A percentile compares a stretch with the other conserved stretches of the same genome.
phyloP scores from a whole-genome alignment of 176 grass and related monocot species.

The Aegilops speltoides region DNA sequence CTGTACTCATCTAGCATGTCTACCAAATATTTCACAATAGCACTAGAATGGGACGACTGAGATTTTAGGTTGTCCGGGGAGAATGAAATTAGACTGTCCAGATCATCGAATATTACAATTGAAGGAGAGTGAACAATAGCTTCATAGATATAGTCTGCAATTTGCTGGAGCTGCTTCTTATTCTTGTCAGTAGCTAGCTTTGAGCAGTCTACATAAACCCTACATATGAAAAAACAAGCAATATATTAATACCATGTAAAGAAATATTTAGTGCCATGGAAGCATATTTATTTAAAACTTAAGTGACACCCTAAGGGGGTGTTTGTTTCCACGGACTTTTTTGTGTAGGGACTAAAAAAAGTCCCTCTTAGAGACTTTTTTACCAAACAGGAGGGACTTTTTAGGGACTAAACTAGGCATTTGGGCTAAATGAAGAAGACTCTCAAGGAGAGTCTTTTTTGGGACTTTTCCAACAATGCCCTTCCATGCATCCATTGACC shows the following conservation, averaged over 20 bases:
- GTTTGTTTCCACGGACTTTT: no score
- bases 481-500: no score
- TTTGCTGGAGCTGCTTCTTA: slow-evolving; percentile 52
- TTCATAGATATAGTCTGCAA: slow-evolving; percentile 68
- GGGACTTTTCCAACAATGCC: no score
- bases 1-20: slow-evolving; percentile 83
- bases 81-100: slow-evolving; percentile 65
- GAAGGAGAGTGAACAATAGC: slow-evolving; percentile 76
- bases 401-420: no score
- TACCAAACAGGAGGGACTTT: no score
- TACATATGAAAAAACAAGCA: slow-evolving; percentile 36
- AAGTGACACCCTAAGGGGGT: not conserved
- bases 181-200: slow-evolving; percentile 71
- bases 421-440: no score
- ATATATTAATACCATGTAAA: not conserved
- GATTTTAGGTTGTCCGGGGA: slow-evolving; percentile 63
- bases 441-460: no score
- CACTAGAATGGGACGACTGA: slow-evolving; percentile 58
- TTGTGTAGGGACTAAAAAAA: no score
- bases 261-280: not conserved
- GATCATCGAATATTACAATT: slow-evolving; percentile 85
- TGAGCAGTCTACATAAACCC: slow-evolving; percentile 75
- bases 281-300: not conserved
- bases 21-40: slow-evolving; percentile 57
- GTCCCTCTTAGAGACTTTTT: no score